Evolutionary conservation across 768 basidiomycete genomes (phyloP), one percentile per base, ranked within the genome.

Genomic region (Boletus sp.): DNA sequence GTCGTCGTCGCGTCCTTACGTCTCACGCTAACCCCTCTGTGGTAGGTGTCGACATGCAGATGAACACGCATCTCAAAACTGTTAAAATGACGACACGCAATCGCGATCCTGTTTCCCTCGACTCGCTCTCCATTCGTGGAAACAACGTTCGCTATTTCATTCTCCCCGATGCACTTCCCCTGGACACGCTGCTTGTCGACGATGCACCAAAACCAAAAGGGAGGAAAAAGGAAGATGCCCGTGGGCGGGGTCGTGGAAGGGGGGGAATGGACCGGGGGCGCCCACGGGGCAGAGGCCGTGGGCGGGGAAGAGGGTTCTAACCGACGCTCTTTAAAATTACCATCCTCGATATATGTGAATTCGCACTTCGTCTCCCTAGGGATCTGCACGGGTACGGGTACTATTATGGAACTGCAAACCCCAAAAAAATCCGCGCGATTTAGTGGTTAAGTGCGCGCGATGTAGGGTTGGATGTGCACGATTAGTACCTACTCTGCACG

Each of bases 61-160:
- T 99, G 96, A 98, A 98, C 78, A 98, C 96, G 3, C 90, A 98
- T 66, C 81, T 99, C 51, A 99, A 99, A 80, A 92, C 94, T 47
- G 92, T 99, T 62, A 98, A 97, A 77, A 88, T 98, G 80, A 93
- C 93, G n/a, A 81, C 86, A 32, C 86, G 93, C 52, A 94, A 93
- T 71, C 89, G 92, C 58, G 92, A 94, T 54, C 92, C 94, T 5
- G 76, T 86, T 29, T 78, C 90, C 20, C 85, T 98, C 52, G 96
- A 99, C 74, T 81, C 89, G 4, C 81, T 98, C 48, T 94, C 94
- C 37, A 95, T 99, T 68, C 86, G 96, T 52, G 96, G 97, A 37
- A 98, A 97, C 80, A 97, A 92, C 68, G 85, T 99, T 67, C 89
- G 96, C 50, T 98, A 98, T 76, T 96, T 93, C 71, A 86, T 96